Evolutionary conservation across 1,139 yeast genomes (phyloP).

Genomic region (Tardiomyces depauwii): DNA sequence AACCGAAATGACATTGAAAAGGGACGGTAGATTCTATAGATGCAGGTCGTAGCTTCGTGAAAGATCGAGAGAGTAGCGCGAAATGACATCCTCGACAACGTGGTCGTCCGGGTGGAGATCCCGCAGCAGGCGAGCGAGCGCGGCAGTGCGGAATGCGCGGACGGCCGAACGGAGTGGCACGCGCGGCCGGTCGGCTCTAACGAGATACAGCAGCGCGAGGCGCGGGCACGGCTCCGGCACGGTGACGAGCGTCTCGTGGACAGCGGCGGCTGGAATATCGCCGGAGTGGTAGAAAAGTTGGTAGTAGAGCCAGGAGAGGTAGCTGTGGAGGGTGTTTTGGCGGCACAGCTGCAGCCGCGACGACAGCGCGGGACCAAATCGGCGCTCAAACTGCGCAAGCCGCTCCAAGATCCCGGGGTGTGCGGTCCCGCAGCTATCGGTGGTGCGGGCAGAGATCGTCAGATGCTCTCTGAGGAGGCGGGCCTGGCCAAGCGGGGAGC

Average conservation of each 20-base stretch:
- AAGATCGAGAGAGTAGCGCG: background rate
- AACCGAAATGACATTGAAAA: too few species aligned
- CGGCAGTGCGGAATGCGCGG: background rate
- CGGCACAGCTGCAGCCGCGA: background rate
- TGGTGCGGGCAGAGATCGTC: background rate
- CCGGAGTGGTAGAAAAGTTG: background rate
- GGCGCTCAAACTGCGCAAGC: background rate
- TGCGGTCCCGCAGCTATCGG: background rate
- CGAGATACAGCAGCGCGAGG: background rate
- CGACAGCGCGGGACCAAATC: background rate
- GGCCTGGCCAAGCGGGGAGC: background rate
- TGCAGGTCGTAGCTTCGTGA: background rate
- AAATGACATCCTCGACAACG: background rate
- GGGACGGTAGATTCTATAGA: too few species aligned
- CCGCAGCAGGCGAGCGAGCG: background rate
- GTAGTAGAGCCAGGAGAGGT: background rate
- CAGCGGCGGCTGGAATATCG: background rate
- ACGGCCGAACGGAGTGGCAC: background rate
- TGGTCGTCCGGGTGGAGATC: background rate
- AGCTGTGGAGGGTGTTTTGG: background rate
- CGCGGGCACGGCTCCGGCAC: background rate
- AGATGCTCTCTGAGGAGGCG: background rate
- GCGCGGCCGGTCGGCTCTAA: background rate
- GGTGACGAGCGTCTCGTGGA: background rate
- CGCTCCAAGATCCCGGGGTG: background rate